phyloP scores from a whole-genome alignment of 148 eudicot genomes.

The Polygonum maritimum region DNA sequence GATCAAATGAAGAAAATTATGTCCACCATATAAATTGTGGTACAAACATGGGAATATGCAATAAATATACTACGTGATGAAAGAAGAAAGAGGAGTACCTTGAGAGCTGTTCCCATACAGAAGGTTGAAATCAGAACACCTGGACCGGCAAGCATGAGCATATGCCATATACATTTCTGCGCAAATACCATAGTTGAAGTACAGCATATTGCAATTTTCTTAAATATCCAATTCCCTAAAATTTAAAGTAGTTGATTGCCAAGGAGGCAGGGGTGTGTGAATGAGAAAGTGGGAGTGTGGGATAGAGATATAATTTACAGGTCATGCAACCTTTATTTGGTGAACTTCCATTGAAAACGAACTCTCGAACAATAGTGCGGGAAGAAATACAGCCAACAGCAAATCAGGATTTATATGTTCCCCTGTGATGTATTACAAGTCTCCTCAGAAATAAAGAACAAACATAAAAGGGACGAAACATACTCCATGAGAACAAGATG shows the following conservation, averaged over 20 bases:
- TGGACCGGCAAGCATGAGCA: constrained; percentile 94
- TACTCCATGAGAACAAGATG: constrained; percentile 3
- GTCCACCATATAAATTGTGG: not conserved
- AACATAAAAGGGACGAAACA: not conserved
- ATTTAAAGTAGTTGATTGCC: not conserved
- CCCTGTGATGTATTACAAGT: constrained; percentile 37
- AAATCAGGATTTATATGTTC: constrained; percentile 87
- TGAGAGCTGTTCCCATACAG: constrained; percentile 76
- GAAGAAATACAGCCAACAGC: constrained; percentile 91
- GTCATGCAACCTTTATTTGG: constrained; percentile 73
- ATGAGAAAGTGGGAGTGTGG: not conserved
- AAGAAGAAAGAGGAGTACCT: constrained; percentile 35
- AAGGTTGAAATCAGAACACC: constrained; percentile 91
- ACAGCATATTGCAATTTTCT: not conserved
- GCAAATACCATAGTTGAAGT: constrained; percentile 17
- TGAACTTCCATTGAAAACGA: constrained; percentile 94
- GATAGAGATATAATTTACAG: not conserved
- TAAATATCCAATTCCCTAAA: not conserved
- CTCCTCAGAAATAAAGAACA: constrained; percentile 10
- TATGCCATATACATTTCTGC: constrained; percentile 85
- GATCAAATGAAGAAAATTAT: not conserved
- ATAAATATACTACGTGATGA: not conserved
- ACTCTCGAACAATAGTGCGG: constrained; percentile 96
- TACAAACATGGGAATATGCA: not conserved
- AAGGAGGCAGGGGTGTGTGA: not conserved